Conservation (phyloP, 805 yeast genomes). For the Yamadazyma philogaea region DNA sequence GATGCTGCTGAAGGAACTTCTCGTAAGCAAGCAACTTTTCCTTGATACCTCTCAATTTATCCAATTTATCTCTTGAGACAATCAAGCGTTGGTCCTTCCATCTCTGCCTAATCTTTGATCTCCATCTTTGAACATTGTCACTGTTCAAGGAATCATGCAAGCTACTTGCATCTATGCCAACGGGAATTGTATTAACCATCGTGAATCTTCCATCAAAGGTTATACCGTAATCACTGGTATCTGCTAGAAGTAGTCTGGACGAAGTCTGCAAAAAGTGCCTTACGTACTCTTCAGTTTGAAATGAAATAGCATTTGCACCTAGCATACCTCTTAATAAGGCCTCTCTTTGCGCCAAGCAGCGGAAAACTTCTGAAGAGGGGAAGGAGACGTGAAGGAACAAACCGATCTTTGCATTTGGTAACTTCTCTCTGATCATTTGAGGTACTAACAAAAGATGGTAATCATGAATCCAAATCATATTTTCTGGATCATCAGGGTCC, state of each 20-base stretch:
- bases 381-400: conserved; percentile 91
- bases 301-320: conserved; percentile 84
- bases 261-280: conserved; percentile 92
- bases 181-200: conserved; percentile 58
- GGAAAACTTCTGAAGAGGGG: conserved; percentile 92
- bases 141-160: conserved; percentile 46
- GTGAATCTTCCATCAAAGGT: conserved; percentile 58
- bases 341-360: conserved; percentile 87
- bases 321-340: conserved; percentile 75
- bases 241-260: conserved; percentile 78
- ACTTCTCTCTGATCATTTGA: conserved; percentile 65
- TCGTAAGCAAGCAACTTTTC: conserved; percentile 89
- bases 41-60: conserved; percentile 80
- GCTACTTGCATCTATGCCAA: conserved; percentile 72
- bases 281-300: conserved; percentile 91
- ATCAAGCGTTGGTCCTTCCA: conserved; percentile 73
- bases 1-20: conserved; percentile 65
- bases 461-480: conserved; percentile 89
- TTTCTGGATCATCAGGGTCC: conserved; percentile 45
- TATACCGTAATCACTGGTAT: conserved; percentile 63
- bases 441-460: conserved; percentile 89
- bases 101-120: conserved; percentile 65
- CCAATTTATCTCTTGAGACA: conserved; percentile 86
- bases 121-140: conserved; percentile 61
- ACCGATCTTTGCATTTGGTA: conserved; percentile 86